phyloP scores from a whole-genome alignment of 2,329 filamentous ascomycete species.

The Sphaerulina vaccinii region DNA sequence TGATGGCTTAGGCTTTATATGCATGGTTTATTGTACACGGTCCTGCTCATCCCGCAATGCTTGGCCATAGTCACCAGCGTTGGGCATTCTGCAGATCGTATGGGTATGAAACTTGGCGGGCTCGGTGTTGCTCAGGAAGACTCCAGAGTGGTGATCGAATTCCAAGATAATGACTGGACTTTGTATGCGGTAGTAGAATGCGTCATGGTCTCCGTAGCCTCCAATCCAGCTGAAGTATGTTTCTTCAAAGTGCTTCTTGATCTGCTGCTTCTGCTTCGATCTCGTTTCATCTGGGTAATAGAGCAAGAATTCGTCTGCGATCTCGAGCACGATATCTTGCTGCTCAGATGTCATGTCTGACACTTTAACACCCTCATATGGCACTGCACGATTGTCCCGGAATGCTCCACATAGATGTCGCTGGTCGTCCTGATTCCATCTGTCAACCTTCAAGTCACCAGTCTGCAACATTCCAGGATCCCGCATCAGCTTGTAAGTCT shows the following conservation, averaged over 20 bases:
- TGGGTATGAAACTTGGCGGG: conserved; percentile 79
- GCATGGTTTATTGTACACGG: conserved; percentile 8
- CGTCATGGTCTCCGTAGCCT: conserved; percentile 62
- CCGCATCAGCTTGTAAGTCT: conserved; percentile 59
- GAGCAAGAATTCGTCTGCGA: conserved; percentile 64
- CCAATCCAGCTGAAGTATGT: conserved; percentile 82
- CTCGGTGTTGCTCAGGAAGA: conserved; percentile 70
- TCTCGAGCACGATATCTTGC: conserved; percentile 55
- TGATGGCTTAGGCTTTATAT: background rate
- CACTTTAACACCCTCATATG: conserved; percentile 65
- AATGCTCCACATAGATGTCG: conserved; percentile 75
- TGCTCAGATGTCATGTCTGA: conserved; percentile 51
- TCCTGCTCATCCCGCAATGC: conserved; percentile 36
- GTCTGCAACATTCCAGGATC: conserved; percentile 63
- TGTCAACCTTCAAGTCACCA: conserved; percentile 49
- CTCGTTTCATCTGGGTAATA: conserved; percentile 63
- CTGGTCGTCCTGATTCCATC: conserved; percentile 81
- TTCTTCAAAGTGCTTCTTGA: conserved; percentile 60
- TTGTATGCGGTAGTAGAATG: conserved; percentile 77
- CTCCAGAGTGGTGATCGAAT: conserved; percentile 69
- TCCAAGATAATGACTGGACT: conserved; percentile 72
- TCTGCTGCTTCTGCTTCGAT: conserved; percentile 54
- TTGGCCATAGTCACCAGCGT: conserved; percentile 72
- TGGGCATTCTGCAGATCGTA: conserved; percentile 69
- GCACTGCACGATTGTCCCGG: conserved; percentile 73